These are phyloP conservation scores for Coniochaeta sp. DNA, from an alignment of 2,329 filamentous ascomycete genomes.

Conservation along the genomic window DNA sequence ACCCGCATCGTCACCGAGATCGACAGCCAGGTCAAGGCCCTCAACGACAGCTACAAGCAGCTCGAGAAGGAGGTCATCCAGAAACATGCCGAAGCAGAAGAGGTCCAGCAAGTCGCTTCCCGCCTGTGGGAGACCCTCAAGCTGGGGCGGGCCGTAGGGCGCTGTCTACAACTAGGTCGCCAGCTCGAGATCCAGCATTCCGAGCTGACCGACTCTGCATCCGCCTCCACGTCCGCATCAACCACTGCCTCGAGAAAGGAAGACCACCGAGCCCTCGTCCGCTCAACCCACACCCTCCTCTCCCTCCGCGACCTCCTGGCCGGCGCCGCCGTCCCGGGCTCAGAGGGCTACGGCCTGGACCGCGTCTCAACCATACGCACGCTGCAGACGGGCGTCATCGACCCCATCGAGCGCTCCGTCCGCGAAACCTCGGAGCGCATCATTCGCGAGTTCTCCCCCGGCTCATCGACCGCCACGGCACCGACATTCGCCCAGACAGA, in stretches of 20 bases:
- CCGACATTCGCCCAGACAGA: constrained; percentile 59
- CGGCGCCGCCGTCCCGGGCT: constrained; percentile 55
- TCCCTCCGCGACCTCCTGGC: constrained; percentile 63
- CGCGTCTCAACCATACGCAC: constrained; percentile 64
- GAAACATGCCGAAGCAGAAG: constrained; percentile 78
- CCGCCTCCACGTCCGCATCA: constrained; percentile 22
- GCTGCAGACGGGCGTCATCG: constrained; percentile 59
- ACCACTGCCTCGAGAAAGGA: constrained; percentile 38
- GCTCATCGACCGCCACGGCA: constrained; percentile 32
- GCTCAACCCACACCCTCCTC: constrained; percentile 72
- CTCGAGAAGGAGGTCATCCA: constrained; percentile 80
- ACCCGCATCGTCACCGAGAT: constrained; percentile 66
- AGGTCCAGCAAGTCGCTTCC: constrained; percentile 69
- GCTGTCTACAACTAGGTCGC: constrained; percentile 73
- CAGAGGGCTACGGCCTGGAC: constrained; percentile 71
- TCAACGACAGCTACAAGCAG: constrained; percentile 79
- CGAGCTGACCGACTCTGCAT: constrained; percentile 46
- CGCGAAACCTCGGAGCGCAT: constrained; percentile 68
- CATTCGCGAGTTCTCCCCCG: constrained; percentile 77
- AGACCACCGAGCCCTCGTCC: constrained; percentile 72
- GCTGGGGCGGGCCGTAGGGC: constrained; percentile 66
- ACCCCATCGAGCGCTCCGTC: constrained; percentile 67
- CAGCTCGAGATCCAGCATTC: constrained; percentile 82
- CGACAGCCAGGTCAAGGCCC: constrained; percentile 67
- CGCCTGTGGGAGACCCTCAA: constrained; percentile 74